Conservation (phyloP, 352 stramenopile species). For the Phytopythium boreale region DNA sequence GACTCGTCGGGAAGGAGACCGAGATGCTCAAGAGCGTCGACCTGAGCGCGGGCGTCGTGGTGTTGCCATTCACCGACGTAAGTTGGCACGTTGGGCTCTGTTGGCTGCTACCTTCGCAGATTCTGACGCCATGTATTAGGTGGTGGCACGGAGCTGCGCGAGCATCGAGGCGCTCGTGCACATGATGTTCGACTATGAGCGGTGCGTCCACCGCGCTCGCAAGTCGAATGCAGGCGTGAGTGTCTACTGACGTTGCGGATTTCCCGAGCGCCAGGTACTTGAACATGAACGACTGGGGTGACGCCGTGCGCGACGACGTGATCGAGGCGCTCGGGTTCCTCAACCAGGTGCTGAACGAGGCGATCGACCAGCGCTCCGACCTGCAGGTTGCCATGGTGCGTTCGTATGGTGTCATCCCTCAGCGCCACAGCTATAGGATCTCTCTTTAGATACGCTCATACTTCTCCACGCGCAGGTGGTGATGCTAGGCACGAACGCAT, state of each 20-base stretch:
- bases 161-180: conserved; percentile 55
- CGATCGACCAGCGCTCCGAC: conserved; percentile 70
- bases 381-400: conserved; percentile 73
- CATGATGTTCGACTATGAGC: conserved; percentile 84
- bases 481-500: conserved; percentile 72
- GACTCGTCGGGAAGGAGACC: conserved; percentile 47
- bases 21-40: conserved; percentile 62
- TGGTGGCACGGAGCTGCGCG: conserved; percentile 62
- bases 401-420: neutral
- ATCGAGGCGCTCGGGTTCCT: conserved; percentile 70
- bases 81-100: neutral
- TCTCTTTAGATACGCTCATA: neutral
- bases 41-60: conserved; percentile 34
- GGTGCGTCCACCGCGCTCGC: conserved; percentile 17
- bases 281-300: conserved; percentile 79
- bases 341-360: conserved; percentile 71
- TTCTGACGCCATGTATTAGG: conserved; percentile 15
- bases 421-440: too few species aligned
- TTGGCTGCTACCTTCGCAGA: neutral
- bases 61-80: conserved; percentile 65
- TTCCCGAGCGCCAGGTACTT: conserved; percentile 33
- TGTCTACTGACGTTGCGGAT: neutral
- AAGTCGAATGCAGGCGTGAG: neutral
- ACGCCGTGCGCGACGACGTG: conserved; percentile 69
- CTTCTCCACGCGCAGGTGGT: conserved; percentile 33